These are phyloP conservation scores for Carex littledalei DNA, from an alignment of 176 grass and related monocot genomes.

Conservation along the genomic window DNA sequence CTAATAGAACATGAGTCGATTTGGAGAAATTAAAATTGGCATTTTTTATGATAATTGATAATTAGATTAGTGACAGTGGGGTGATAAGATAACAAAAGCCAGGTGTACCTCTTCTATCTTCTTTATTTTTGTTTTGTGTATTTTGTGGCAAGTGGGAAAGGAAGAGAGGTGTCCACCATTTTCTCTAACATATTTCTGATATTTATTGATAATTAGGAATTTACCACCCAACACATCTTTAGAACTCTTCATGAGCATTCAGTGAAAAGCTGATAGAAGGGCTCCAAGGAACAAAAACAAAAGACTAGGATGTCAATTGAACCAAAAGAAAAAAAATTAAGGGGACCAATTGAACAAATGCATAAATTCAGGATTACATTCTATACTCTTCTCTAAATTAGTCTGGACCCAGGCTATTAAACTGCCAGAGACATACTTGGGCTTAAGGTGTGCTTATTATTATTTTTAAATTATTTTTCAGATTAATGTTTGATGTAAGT, in stretches of 20 bases:
- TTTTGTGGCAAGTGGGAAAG: not conserved
- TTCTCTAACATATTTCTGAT: not conserved
- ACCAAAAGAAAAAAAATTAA: not conserved
- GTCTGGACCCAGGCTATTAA: not conserved
- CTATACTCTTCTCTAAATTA: not conserved
- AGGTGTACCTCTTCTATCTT: not conserved
- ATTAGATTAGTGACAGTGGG: not conserved
- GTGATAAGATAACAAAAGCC: not conserved
- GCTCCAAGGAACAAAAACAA: not conserved
- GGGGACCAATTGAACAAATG: not conserved
- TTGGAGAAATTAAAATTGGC: not conserved
- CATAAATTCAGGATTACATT: not conserved
- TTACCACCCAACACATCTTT: not conserved
- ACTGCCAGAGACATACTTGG: not conserved
- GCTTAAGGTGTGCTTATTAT: not conserved
- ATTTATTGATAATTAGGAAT: not conserved
- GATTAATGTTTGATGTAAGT: constrained; percentile 10
- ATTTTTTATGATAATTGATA: not conserved
- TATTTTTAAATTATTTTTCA: not conserved
- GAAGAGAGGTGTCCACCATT: not conserved
- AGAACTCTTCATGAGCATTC: not conserved
- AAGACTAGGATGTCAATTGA: not conserved
- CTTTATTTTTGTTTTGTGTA: not conserved
- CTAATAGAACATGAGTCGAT: not conserved
- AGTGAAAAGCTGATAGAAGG: not conserved